phyloP scores from a whole-genome alignment of 2,329 filamentous ascomycete species.

The Endothia cerciana region DNA sequence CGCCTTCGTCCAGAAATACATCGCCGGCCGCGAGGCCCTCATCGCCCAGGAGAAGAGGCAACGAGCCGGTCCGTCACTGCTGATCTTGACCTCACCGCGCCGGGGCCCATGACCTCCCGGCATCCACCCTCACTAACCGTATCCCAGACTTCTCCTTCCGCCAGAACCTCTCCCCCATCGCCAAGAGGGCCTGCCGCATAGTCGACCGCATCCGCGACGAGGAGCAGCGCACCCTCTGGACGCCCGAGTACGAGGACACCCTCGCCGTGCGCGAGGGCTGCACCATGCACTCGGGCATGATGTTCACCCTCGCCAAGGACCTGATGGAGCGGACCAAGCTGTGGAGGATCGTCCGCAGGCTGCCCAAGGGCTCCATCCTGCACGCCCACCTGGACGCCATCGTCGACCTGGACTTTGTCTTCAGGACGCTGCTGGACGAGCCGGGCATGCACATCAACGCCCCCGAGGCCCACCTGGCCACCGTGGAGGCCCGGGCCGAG shows the following conservation, averaged over 20 bases:
- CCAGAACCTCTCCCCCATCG: slow-evolving; percentile 76
- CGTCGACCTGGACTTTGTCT: slow-evolving; percentile 82
- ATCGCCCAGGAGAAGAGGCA: slow-evolving; percentile 81
- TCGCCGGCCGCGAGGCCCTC: slow-evolving; percentile 74
- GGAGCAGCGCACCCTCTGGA: slow-evolving; percentile 80
- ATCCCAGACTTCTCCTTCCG: slow-evolving; percentile 67
- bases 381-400: slow-evolving; percentile 92
- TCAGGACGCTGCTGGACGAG: slow-evolving; percentile 71
- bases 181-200: slow-evolving; percentile 76
- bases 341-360: slow-evolving; percentile 80
- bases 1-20: slow-evolving; percentile 81
- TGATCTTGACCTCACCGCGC: not conserved
- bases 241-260: slow-evolving; percentile 69
- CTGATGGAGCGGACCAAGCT: slow-evolving; percentile 83
- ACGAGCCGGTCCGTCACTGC: slow-evolving; percentile 59
- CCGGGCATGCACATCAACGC: slow-evolving; percentile 74
- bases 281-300: slow-evolving; percentile 84
- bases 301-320: slow-evolving; percentile 86
- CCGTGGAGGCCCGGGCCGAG: slow-evolving; percentile 54
- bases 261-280: slow-evolving; percentile 65
- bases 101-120: not conserved
- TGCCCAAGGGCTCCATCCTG: slow-evolving; percentile 87
- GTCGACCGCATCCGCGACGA: slow-evolving; percentile 78
- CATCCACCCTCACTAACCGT: not conserved
- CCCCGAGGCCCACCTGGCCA: slow-evolving; percentile 59